Evolutionary conservation across 129 eudicot species (phyloP).

Genomic region (Saussurea involucrata): DNA sequence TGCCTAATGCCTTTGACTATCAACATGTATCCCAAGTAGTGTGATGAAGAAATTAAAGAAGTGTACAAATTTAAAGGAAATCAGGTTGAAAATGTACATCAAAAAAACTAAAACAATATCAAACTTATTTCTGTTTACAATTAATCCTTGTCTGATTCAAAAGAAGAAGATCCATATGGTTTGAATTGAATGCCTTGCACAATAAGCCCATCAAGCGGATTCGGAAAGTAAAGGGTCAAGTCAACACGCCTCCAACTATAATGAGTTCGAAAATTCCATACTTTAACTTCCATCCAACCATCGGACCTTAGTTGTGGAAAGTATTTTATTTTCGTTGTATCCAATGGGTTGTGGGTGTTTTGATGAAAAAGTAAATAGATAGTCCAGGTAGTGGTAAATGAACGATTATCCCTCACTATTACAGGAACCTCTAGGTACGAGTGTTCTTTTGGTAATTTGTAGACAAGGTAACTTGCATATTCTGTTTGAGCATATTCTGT

Average conservation of each 20-base stretch:
- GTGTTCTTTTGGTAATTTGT: not conserved
- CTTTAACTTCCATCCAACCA: slow-evolving; percentile 15
- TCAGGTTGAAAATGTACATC: not conserved
- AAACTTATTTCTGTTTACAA: too few relatives aligned
- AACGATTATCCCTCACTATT: not conserved
- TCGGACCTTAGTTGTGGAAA: not conserved
- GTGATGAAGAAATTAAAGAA: too few relatives aligned
- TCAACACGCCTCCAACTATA: too few relatives aligned
- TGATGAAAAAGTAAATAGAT: not conserved
- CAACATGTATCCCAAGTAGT: too few relatives aligned
- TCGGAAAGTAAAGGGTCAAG: too few relatives aligned
- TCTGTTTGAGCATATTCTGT: not conserved
- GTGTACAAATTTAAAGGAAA: not conserved
- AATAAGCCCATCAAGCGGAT: not conserved
- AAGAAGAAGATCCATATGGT: not conserved
- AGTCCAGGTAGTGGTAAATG: too few relatives aligned
- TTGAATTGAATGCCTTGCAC: not conserved
- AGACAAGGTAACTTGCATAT: not conserved
- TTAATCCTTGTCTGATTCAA: too few relatives aligned
- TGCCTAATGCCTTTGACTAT: too few relatives aligned
- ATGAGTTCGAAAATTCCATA: not conserved
- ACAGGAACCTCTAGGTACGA: not conserved
- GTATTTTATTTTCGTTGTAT: not conserved
- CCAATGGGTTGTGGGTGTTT: not conserved
- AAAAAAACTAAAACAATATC: not conserved